phyloP scores from a whole-genome alignment of 2,329 filamentous ascomycete genomes.

The Claviceps sp. region DNA sequence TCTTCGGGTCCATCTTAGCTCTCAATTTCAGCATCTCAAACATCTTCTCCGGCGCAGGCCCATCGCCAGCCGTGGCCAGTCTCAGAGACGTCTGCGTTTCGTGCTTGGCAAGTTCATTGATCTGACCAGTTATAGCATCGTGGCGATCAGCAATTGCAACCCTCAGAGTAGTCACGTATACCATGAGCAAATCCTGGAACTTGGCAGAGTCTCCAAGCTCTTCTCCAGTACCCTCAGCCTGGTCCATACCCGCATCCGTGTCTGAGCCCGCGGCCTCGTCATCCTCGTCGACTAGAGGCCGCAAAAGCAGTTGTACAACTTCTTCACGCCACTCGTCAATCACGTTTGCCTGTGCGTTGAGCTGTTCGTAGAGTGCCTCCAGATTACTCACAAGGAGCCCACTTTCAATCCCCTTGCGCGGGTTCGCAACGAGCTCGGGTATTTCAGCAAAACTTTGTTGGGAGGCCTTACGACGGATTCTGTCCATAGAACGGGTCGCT shows the following conservation, averaged over 20 bases:
- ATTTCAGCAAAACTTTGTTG: slow-evolving; percentile 47
- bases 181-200: slow-evolving; percentile 77
- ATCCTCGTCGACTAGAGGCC: slow-evolving; percentile 73
- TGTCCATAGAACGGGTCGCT: slow-evolving; percentile 41
- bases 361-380: slow-evolving; percentile 45
- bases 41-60: slow-evolving; percentile 54
- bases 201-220: slow-evolving; percentile 83
- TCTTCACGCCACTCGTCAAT: slow-evolving; percentile 64
- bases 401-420: slow-evolving; percentile 58
- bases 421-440: slow-evolving; percentile 38
- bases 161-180: slow-evolving; percentile 68
- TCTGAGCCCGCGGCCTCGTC: slow-evolving; percentile 61
- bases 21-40: slow-evolving; percentile 38
- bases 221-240: slow-evolving; percentile 67
- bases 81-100: slow-evolving; percentile 52
- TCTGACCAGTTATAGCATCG: slow-evolving; percentile 60
- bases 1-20: slow-evolving; percentile 31
- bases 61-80: slow-evolving; percentile 48
- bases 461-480: slow-evolving; percentile 39
- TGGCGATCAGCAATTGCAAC: slow-evolving; percentile 67
- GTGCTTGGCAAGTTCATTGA: slow-evolving; percentile 60
- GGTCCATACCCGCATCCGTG: slow-evolving; percentile 54
- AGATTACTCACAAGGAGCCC: slow-evolving; percentile 51
- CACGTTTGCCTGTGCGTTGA: slow-evolving; percentile 60
- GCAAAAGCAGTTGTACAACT: slow-evolving; percentile 57